Evolutionary conservation across 2,329 filamentous ascomycete genomes (phyloP), one percentile per base, ranked within the genome.

Genomic region (Pestalotiopsis sp.): DNA sequence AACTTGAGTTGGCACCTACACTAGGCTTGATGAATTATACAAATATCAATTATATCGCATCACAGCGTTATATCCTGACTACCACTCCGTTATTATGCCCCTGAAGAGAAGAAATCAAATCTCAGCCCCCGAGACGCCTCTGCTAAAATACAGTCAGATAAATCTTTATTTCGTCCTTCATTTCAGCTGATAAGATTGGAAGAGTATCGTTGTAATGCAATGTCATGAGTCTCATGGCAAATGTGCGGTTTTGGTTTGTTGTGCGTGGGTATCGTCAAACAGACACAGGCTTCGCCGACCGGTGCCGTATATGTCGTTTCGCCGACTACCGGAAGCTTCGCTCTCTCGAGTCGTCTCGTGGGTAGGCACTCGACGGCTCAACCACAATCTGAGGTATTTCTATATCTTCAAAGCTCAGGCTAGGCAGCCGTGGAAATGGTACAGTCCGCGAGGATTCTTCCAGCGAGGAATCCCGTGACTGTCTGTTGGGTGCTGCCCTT

Each of bases 341-440:
- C 14, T 66, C 63, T 31, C 25, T 27, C 41, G 63, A 66, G 9
- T 25, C n/a, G 27, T 66, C 65, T 38, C 68, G 52, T 17, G 81
- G 78, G 64, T 75, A 75, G 4, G 80, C 80, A 56, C 80, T 83
- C 27, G 83, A 85, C n/a, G 86, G 85, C 73, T 90, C 85, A 62
- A 90, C 85, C 31, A 89, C 84, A 74, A 91, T 91, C 71, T 85
- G 84, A 3, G 89, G 89, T 31, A 90, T 77, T 4, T 25, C 76
- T 31, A 90, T 77, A 4, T 25, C 76, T 20, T 77, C 74, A 40
- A 90, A 79, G 62, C 83, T 81, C 72, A 90, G 73, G 72, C 84
- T 88, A 2, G 88, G 87, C 62, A 90, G 78, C 70, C 84, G 86
- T 0, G 85, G 85, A 6, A 78, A 64, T 25, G 61, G 38, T 27